phyloP scores from a whole-genome alignment of 148 eudicot species.

The Amaranthus cruentus region DNA sequence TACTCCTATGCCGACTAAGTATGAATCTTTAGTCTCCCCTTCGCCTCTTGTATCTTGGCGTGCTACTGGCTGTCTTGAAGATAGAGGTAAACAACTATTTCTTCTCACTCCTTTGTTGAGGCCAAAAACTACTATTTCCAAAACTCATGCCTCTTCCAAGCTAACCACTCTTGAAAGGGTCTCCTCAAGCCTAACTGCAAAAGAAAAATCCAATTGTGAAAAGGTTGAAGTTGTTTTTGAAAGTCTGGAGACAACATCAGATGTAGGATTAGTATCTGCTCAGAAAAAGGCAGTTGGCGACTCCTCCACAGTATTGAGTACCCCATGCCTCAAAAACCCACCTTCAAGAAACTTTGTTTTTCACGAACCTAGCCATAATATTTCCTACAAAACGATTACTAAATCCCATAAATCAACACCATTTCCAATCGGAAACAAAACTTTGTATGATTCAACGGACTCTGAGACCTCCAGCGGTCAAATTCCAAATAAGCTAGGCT shows the following conservation, averaged over 20 bases:
- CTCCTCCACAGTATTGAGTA: conserved; percentile 35
- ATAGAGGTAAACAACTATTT: conserved; percentile 73
- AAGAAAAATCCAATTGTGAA: conserved; percentile 17
- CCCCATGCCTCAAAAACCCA: conserved; percentile 67
- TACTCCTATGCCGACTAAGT: conserved; percentile 53
- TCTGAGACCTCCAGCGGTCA: conserved; percentile 47
- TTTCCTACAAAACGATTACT: conserved; percentile 26
- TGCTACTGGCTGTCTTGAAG: conserved; percentile 44
- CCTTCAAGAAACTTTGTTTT: conserved; percentile 53
- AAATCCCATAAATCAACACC: conserved; percentile 55
- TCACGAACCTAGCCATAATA: conserved; percentile 54
- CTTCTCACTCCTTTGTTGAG: conserved; percentile 79
- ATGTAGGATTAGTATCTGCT: conserved; percentile 29
- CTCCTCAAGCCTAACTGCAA: conserved; percentile 15
- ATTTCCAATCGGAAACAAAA: conserved; percentile 42
- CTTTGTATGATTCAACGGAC: conserved; percentile 30
- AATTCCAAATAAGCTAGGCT: conserved; percentile 34
- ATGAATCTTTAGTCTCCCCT: conserved; percentile 74
- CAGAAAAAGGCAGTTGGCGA: conserved; percentile 23
- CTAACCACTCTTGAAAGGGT: conserved; percentile 27
- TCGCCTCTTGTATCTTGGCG: conserved; percentile 99
- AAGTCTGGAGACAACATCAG: conserved; percentile 24
- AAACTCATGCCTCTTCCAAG: conserved; percentile 36
- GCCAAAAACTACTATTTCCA: conserved; percentile 36
- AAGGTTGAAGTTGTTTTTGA: conserved; percentile 24